Conservation (phyloP, 164 flowering plant species). For the Aristolochia fimbriata region DNA sequence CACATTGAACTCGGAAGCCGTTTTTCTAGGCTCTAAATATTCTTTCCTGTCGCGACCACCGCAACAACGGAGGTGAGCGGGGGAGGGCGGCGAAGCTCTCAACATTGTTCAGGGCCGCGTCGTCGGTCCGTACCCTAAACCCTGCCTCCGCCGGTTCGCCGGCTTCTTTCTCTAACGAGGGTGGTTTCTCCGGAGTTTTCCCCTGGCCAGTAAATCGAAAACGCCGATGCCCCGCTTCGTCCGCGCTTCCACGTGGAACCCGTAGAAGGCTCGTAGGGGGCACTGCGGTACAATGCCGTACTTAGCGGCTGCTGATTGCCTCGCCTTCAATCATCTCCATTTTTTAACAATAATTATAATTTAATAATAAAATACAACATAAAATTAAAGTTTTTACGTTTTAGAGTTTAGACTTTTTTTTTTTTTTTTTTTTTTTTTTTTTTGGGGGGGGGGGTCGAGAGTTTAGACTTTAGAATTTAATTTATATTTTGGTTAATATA, state of each 20-base stretch:
- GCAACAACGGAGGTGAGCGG: not conserved
- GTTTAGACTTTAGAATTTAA: too few species aligned
- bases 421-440: not conserved
- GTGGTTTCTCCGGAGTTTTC: slow-evolving; percentile 4
- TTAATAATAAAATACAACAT: too few species aligned
- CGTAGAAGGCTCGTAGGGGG: slow-evolving; percentile 1
- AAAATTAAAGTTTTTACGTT: too few species aligned
- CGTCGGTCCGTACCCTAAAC: not conserved
- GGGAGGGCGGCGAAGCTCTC: not conserved
- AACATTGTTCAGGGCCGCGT: not conserved
- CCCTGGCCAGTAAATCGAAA: not conserved
- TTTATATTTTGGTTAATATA: too few species aligned
- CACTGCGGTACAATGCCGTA: not conserved
- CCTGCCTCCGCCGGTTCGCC: not conserved
- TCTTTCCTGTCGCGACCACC: too few species aligned
- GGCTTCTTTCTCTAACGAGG: not conserved
- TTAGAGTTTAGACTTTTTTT: too few species aligned
- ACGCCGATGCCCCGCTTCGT: not conserved
- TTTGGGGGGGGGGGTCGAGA: too few species aligned
- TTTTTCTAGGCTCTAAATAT: too few species aligned
- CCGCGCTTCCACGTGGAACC: not conserved
- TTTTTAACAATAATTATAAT: too few species aligned
- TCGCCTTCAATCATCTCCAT: not conserved
- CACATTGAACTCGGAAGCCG: too few species aligned
- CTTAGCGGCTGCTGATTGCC: not conserved